Percentiles rank a stretch among this genome's conserved stretches.
Conservation (phyloP, 139 green algal species). For the Chlorella sorokiniana region DNA sequence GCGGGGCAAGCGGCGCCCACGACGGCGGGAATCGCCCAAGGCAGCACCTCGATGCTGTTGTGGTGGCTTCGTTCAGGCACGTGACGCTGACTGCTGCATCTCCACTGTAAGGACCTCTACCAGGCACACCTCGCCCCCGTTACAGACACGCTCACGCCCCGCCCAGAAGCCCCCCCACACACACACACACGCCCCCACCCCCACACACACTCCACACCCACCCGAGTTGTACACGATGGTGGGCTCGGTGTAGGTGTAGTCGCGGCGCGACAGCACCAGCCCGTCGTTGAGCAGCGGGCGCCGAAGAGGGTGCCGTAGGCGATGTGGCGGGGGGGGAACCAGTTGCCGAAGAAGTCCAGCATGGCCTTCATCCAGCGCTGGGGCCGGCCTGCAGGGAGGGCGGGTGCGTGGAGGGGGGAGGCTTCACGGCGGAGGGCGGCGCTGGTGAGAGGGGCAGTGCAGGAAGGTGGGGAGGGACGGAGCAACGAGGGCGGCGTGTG, state of each 20-base stretch:
- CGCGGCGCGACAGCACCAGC: constrained; percentile 24
- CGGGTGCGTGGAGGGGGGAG: neutral
- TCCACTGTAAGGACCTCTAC: too few relatives aligned
- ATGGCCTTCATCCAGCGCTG: constrained; percentile 22
- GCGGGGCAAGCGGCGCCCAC: too few relatives aligned
- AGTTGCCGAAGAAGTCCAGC: constrained; percentile 10
- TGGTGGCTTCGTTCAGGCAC: too few relatives aligned
- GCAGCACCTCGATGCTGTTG: too few relatives aligned
- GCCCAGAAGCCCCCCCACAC: too few relatives aligned
- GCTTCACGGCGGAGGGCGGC: neutral
- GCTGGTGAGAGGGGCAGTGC: neutral
- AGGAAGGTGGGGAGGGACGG: too few relatives aligned
- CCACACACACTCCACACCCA: neutral
- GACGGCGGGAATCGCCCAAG: too few relatives aligned
- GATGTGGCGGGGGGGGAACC: constrained; percentile 24
- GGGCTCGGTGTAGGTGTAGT: constrained; percentile 46
- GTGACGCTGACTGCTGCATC: too few relatives aligned
- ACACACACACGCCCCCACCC: neutral
- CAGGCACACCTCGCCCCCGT: too few relatives aligned
- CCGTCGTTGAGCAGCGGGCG: constrained; percentile 33
- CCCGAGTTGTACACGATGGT: constrained; percentile 8
- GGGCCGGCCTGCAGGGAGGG: neutral
- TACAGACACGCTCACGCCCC: too few relatives aligned
- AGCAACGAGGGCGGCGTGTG: too few relatives aligned
- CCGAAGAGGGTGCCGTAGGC: constrained; percentile 43